Base-by-base conservation (phyloP, 495 filamentous ascomycete species). In the Annulohypoxylon nitens region DNA sequence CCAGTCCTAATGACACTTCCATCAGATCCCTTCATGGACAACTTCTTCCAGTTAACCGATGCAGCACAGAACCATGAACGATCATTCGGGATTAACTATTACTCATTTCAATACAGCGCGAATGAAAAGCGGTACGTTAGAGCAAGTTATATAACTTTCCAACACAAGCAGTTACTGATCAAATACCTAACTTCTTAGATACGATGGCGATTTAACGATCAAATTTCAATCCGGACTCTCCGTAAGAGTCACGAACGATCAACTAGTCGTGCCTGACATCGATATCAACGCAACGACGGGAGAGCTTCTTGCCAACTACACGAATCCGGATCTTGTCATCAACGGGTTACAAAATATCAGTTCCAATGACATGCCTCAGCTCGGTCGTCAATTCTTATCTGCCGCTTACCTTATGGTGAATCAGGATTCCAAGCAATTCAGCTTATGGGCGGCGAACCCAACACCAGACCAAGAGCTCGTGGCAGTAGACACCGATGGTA, bases 271-370 rank as follows among this genome's bases (percentile, higher is more conserved):
- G 10, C 45, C 45, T 16, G 45, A 50, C 16, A 18, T 50, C 18
- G 45, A 50, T 16, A 45, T 45, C 6, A 16, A 45, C 12, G 16
- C 45, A 10, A 23, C 18, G 2, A 50, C 45, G 1, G 45, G 45
- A n/a, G 45, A 50, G 18, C 45, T 50, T 50, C 5, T 50, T 4
- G 45, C 45, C 18, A 25, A 50, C 6, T 50, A 50, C 25, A 50
- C 45, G 45, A 50, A 50, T n/a, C 45, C 45, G 4, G 20, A 50
- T 50, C 45, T 50, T 7, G 20, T 50, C n/a, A 50, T 50, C 18
- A 50, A 50, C 45, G 45, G 41, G 12, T 3, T 45, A 9, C 41
- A 45, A 16, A 45, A 45, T 16, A 45, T 45, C 12, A 45, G 14
- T 16, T n/a, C 45, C 5, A 50, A 50, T 18, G 16, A 50, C 18